Conservation (phyloP, 2,329 filamentous ascomycete species). For the Colletotrichum noveboracense region DNA sequence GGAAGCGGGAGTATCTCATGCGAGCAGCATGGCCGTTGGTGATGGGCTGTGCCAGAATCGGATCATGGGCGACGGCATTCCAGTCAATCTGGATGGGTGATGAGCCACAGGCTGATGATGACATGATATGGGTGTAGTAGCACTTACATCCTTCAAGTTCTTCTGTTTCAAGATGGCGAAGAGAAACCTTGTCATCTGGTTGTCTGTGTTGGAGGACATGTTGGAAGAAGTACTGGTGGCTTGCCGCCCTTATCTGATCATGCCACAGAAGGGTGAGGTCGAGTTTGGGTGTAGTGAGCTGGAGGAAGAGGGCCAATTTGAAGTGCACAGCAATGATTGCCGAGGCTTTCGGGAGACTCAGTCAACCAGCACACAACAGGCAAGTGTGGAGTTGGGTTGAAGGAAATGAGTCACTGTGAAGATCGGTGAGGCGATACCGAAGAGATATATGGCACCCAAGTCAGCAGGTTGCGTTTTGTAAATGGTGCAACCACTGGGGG, state of each 20-base stretch:
- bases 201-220: conserved; percentile 63
- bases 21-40: conserved; percentile 66
- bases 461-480: conserved; percentile 16
- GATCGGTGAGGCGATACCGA: conserved; percentile 43
- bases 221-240: conserved; percentile 23
- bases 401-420: conserved; percentile 49
- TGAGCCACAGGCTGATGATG: conserved; percentile 27
- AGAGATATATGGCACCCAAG: conserved; percentile 40
- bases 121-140: background rate
- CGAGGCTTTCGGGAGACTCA: conserved; percentile 9
- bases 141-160: conserved; percentile 64
- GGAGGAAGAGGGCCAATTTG: conserved; percentile 27
- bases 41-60: conserved; percentile 58
- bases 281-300: conserved; percentile 8
- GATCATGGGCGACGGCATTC: conserved; percentile 60
- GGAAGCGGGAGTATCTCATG: conserved; percentile 64
- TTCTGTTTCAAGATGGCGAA: conserved; percentile 66
- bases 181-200: conserved; percentile 61
- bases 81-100: conserved; percentile 58
- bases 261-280: background rate
- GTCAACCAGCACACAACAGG: conserved; percentile 11
- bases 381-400: conserved; percentile 29
- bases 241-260: background rate
- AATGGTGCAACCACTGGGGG: conserved; percentile 24
- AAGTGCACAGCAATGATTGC: conserved; percentile 26